Base-by-base conservation (phyloP, 176 grass and related monocot species). In the Aegilops bicornis region DNA sequence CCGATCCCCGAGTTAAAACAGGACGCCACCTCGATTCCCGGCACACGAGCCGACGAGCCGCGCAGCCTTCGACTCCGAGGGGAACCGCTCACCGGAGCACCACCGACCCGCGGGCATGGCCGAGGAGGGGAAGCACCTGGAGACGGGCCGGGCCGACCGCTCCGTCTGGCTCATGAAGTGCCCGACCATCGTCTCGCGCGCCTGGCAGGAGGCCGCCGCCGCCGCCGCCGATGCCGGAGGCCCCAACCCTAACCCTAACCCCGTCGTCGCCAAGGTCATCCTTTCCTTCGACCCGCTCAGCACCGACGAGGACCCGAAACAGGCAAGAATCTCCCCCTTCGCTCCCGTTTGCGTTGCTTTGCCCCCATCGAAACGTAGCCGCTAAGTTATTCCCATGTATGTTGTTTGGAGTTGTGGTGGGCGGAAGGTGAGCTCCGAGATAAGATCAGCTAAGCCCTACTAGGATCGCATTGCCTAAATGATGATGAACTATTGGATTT, bases 111-210 rank as follows among this genome's bases (percentile, higher is more conserved):
- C 76, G 61, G 84, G 12, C 25, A 84, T 82, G 88, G 82, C 69
- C 14, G 91, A 95, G 60, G 92, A 93, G 71, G 92, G 31, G 32
- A 91, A 79, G 85, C 83, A 84, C 89, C 85, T 97, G 35, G 92
- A 97, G 54, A 95, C 92, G 43, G 89, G 29, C 45, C 67, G 82
- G 82, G 92, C 91, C 39, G 95, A 97, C 73, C 87, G 93, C 69
- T 91, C 91, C 27, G 89, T 95, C 36, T 97, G 95, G 92, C 91
- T 97, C 73, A 97, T 97, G 95, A 97, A 97, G 89, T 97, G 95
- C 87, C 95, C 91, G 7, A 89, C 91, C 14, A 85, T 97, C 72
- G 89, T 95, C 50, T 89, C 92, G 6, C 90, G 91, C 30, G 87
- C 89, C 50, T 97, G 95, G 95, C 88, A 97, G n/a, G 75, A 91